Base-by-base conservation (phyloP, 345 rosid species). In the Eutrema heterophyllum region DNA sequence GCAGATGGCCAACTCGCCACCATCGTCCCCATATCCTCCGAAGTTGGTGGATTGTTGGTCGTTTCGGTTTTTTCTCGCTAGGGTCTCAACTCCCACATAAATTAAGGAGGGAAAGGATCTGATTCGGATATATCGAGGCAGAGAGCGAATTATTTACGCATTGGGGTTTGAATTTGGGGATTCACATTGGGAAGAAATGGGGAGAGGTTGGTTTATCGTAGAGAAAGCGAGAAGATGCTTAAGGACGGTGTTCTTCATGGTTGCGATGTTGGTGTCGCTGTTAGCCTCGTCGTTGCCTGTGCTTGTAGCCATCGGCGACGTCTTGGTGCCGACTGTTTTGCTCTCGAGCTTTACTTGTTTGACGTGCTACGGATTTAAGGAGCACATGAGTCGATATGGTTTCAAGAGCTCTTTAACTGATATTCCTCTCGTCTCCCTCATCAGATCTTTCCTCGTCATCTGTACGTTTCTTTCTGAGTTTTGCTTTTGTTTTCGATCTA, bases 201-300 rank as follows among this genome's bases (percentile, higher is more conserved):
- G 72, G 67, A 82, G 77, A 71, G 80, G 78, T 63, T 77, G 82
- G 74, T 55, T 82, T 76, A 55, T 87, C 54, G 61, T 86, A 46
- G 98, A 93, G 55, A 93, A 89, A 81, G 73, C 51, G 68, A 82
- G 86, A 78, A 82, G 98, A 79, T 83, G 86, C 67, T 68, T 80
- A 6, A 71, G 94, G 80, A 93, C 98, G 53, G 74, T 79, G 18
- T 91, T 91, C 65, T 93, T 93, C 77, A 81, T 93, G 89, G 88
- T 93, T 75, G 96, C 97, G 52, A 91, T 93, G 98, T 81, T 93
- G 72, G 89, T 84, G 16, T 93, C 98, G 45, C 85, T 93, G 14
- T 67, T 93, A 52, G 88, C 82, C 6, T 91, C 96, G 7, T 93
- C 97, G 32, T 76, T 93, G 71, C 97, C 96, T 61, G 75, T 93